phyloP scores from a whole-genome alignment of 2,329 filamentous ascomycete genomes.

The Calonectria pauciramosa region DNA sequence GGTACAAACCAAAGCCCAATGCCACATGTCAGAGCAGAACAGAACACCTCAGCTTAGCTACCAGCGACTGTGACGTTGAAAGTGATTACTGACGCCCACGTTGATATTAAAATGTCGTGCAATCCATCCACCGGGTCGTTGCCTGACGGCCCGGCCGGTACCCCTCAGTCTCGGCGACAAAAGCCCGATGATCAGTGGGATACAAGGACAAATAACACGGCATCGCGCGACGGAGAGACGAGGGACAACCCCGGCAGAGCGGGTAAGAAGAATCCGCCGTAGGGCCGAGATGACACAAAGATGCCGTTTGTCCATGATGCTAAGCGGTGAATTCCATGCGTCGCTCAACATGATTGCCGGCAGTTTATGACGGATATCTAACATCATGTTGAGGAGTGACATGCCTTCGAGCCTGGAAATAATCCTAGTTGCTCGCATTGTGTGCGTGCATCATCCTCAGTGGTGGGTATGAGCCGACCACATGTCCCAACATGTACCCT shows the following conservation, averaged over 20 bases:
- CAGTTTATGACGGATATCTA: slow-evolving; percentile 23
- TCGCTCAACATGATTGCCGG: slow-evolving; percentile 29
- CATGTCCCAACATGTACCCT: slow-evolving; percentile 15
- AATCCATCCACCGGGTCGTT: slow-evolving; percentile 6
- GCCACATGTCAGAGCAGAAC: slow-evolving; percentile 12
- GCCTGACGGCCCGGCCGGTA: slow-evolving; percentile 9
- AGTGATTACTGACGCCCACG: slow-evolving; percentile 2
- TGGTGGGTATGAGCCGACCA: background rate
- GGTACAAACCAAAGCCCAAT: slow-evolving; percentile 6
- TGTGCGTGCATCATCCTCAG: slow-evolving; percentile 2
- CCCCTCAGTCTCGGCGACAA: slow-evolving; percentile 18
- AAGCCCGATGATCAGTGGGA: slow-evolving; percentile 3
- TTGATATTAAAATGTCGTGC: slow-evolving; percentile 13
- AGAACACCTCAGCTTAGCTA: slow-evolving; percentile 1
- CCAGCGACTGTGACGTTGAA: background rate
- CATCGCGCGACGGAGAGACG: slow-evolving; percentile 17
- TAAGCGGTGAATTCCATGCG: slow-evolving; percentile 36
- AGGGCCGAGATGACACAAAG: slow-evolving; percentile 29
- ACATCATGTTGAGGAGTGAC: slow-evolving; percentile 21
- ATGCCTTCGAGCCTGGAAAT: slow-evolving; percentile 6
- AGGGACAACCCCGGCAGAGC: slow-evolving; percentile 12
- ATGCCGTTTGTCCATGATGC: slow-evolving; percentile 19
- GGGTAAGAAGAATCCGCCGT: slow-evolving; percentile 20
- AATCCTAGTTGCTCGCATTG: background rate
- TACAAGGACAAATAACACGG: slow-evolving; percentile 19